Conservation (phyloP, 768 basidiomycete genomes). For the Naganishia randhawae region DNA sequence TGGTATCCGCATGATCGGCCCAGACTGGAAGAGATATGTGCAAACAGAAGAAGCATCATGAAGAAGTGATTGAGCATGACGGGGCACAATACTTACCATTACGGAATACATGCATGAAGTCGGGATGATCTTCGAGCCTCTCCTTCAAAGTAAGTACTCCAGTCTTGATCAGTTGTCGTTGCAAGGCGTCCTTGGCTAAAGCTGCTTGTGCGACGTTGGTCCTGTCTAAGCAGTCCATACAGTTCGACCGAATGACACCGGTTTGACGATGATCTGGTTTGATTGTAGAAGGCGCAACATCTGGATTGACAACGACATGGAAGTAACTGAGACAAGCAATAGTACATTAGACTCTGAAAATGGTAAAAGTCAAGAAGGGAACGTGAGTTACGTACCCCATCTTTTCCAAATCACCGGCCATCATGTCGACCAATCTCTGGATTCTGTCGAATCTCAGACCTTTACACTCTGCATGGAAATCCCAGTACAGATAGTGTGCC, state of each 20-base stretch:
- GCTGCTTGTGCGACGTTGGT: conserved; percentile 96
- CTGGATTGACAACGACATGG: conserved; percentile 56
- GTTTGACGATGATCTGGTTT: conserved; percentile 57
- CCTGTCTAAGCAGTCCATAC: conserved; percentile 90
- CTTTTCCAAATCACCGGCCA: conserved; percentile 59
- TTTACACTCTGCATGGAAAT: conserved; percentile 93
- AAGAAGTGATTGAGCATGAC: background rate
- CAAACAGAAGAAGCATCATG: background rate
- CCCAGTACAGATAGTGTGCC: conserved; percentile 88
- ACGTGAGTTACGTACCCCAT: conserved; percentile 37
- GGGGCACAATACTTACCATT: conserved; percentile 61
- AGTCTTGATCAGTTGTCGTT: conserved; percentile 67
- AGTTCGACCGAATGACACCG: conserved; percentile 86
- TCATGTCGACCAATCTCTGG: conserved; percentile 68
- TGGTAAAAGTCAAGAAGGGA: conserved; percentile 10
- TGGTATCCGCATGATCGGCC: conserved; percentile 91
- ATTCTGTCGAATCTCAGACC: conserved; percentile 94
- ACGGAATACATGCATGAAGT: conserved; percentile 76
- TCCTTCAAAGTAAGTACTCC: conserved; percentile 70
- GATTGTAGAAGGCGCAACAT: conserved; percentile 32
- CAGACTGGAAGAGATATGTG: conserved; percentile 63
- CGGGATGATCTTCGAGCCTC: conserved; percentile 73
- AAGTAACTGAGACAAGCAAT: conserved; percentile 57
- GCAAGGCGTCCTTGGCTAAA: conserved; percentile 78
- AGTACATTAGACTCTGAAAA: conserved; percentile 51